These are phyloP conservation scores for Lactarius trivialis DNA, from an alignment of 768 basidiomycete genomes.

Conservation along the genomic window DNA sequence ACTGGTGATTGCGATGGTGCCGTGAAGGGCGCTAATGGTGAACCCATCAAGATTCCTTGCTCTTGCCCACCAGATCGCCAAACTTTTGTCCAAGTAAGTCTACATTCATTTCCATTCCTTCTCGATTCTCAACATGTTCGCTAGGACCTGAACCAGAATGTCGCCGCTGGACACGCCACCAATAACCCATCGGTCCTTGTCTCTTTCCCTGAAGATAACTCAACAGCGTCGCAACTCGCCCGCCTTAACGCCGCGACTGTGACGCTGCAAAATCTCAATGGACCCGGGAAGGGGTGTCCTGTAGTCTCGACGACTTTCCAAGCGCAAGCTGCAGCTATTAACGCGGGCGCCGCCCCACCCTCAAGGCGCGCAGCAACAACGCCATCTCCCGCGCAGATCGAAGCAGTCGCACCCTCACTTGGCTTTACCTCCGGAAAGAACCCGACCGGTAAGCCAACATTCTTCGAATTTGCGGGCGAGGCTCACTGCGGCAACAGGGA, in stretches of 20 bases:
- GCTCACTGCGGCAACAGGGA: no score
- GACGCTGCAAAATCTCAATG: constrained; percentile 66
- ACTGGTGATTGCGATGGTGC: constrained; percentile 69
- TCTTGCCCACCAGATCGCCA: constrained; percentile 52
- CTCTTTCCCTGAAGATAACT: constrained; percentile 41
- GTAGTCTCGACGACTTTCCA: constrained; percentile 55
- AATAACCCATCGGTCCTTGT: constrained; percentile 24
- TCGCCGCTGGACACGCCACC: constrained; percentile 11
- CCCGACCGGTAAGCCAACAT: constrained; percentile 21
- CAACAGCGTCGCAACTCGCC: constrained; percentile 34
- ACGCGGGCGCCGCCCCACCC: not conserved
- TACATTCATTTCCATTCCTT: not conserved
- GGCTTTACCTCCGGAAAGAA: constrained; percentile 27
- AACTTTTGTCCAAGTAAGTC: constrained; percentile 45
- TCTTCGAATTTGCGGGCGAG: not conserved
- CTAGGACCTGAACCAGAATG: constrained; percentile 16
- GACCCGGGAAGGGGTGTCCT: constrained; percentile 62
- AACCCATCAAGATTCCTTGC: constrained; percentile 56
- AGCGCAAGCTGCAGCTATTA: constrained; percentile 27
- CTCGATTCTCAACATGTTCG: constrained; percentile 22
- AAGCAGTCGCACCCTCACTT: constrained; percentile 25
- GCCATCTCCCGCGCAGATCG: constrained; percentile 1
- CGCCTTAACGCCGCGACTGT: constrained; percentile 50
- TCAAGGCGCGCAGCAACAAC: not conserved
- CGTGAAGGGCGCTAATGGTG: constrained; percentile 48